Percentiles rank a stretch among this genome's conserved stretches.
Conservation (phyloP, 2,329 filamentous ascomycete species). For the Verticillium nubilum region DNA sequence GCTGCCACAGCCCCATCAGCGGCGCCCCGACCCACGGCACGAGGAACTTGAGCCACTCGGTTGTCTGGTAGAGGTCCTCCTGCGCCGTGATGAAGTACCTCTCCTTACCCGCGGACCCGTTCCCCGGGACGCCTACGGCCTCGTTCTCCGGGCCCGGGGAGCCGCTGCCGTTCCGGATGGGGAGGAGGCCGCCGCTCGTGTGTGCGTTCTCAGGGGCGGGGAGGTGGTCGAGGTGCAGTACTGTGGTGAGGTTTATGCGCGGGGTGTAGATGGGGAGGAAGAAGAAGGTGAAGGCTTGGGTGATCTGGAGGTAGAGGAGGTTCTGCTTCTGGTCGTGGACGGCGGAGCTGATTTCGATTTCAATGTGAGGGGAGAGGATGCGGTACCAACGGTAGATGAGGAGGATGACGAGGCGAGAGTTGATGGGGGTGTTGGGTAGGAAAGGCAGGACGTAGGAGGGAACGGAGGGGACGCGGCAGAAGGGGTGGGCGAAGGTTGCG, state of each 20-base stretch:
- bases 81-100: conserved; percentile 71
- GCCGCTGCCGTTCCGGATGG: conserved; percentile 8
- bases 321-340: conserved; percentile 13
- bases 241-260: conserved; percentile 61
- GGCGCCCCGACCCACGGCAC: conserved; percentile 51
- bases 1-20: conserved; percentile 54
- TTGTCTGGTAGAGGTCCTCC: conserved; percentile 76
- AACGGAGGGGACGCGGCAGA: conserved; percentile 63
- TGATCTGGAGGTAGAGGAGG: conserved; percentile 68
- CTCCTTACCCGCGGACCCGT: conserved; percentile 9
- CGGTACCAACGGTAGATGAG: conserved; percentile 81
- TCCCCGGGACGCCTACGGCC: conserved; percentile 5
- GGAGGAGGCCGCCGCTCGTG: conserved; percentile 11
- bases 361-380: conserved; percentile 70
- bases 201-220: conserved; percentile 19
- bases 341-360: conserved; percentile 57
- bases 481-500: conserved; percentile 72
- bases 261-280: conserved; percentile 70
- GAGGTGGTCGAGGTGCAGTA: conserved; percentile 55
- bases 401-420: conserved; percentile 62
- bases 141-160: conserved; percentile 9
- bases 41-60: conserved; percentile 71
- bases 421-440: conserved; percentile 28
- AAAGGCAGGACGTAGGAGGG: conserved; percentile 33
- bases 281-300: conserved; percentile 73